Evolutionary conservation across 192 early-diverging fungal species (phyloP), one percentile per base, ranked within the genome.

Genomic region (Backusella macrospora): DNA sequence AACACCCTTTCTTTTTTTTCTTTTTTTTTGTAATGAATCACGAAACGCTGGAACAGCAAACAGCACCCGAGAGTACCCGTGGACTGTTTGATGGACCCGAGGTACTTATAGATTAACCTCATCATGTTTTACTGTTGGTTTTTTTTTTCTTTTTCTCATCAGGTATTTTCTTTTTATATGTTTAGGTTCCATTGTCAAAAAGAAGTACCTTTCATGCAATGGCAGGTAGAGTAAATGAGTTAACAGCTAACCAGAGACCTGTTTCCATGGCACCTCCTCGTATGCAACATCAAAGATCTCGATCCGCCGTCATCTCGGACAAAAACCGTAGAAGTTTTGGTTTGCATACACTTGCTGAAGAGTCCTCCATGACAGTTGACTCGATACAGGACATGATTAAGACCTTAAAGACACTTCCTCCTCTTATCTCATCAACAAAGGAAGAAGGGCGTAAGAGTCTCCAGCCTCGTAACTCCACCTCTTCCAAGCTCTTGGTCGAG

Each of bases 301-400:
- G 75, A 64, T 81, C 80, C 18, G 68, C 80, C 55, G 62, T 74
- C n/a, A 73, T 73, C 38, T 70, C 76, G 2, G 80, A 80, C 40
- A 43, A 65, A 42, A 68, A 68, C 10, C 59, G 65, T 37, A 47
- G 70, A 26, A 73, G 13, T 10, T 72, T 75, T 49, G 76, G 76
- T 1, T 34, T 81, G 44, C 76, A 78, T 12, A 73, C 80, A n/a
- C 63, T 81, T 12, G 10, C 68, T 6, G 80, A 81, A 65, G 80
- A 80, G 49, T 44, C 23, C 13, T 74, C 80, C 6, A 79, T 79
- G 40, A 78, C 83, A 1, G 62, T 88, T 10, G 75, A 85, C 59
- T 85, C 84, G 18, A 62, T 89, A 42, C 87, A 87, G 49, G 73
- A 86, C 45, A 87, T 87, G 44, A 89, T 89, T 44, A 84, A 79